Evolutionary conservation across 495 filamentous ascomycete species (phyloP).

Genomic region (Daldinia bambusicola): DNA sequence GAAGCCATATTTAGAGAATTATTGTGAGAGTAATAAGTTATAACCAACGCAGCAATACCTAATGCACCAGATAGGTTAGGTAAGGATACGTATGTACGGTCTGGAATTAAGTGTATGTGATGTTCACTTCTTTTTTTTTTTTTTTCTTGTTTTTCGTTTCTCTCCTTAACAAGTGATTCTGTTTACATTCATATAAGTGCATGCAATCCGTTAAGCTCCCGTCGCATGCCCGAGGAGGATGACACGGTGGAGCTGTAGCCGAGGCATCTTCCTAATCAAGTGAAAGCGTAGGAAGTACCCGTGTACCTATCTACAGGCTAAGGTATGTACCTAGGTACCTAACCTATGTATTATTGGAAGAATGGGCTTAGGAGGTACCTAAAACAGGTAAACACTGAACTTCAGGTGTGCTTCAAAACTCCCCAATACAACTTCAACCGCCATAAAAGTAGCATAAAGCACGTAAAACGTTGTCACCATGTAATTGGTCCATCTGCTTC

Average conservation of each 20-base stretch:
- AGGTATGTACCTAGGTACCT: no score
- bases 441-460: neutral
- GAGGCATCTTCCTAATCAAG: constrained; percentile 26
- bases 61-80: no score
- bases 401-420: no score
- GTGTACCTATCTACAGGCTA: no score
- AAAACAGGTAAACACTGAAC: no score
- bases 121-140: no score
- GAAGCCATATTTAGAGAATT: neutral
- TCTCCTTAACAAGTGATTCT: neutral
- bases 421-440: neutral
- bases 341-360: no score
- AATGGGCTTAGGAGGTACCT: no score
- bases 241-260: constrained; percentile 10
- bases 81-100: no score
- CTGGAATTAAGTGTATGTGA: neutral
- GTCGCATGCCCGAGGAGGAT: neutral
- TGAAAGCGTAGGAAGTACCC: neutral
- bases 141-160: neutral
- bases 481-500: neutral
- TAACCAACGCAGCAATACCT: no score
- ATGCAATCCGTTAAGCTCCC: neutral
- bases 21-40: no score
- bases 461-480: neutral
- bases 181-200: no score